Conservation (phyloP, 495 filamentous ascomycete species). For the Penicillium antarcticum region DNA sequence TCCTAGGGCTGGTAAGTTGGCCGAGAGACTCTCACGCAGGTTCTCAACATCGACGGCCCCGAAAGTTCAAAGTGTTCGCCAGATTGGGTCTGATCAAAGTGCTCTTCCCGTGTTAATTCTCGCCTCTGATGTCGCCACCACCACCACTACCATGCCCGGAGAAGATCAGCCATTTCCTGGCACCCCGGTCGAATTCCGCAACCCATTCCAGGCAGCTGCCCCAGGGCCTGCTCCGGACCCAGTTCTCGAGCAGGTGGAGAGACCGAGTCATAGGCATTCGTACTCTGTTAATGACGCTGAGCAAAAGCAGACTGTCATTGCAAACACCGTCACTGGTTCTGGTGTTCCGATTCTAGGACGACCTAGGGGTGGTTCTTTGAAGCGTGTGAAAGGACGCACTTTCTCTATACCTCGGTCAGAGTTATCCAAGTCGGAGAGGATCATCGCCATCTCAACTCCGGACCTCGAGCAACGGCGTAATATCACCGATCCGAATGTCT, state of each 20-base stretch:
- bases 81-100: constrained; percentile 23
- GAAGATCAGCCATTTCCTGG: constrained; percentile 4
- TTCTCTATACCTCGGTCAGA: constrained; percentile 30
- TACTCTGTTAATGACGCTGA: constrained; percentile 25
- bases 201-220: constrained; percentile 28
- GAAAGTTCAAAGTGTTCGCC: constrained; percentile 23
- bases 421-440: constrained; percentile 21
- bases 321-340: constrained; percentile 21
- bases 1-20: constrained; percentile 28
- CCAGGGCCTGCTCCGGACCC: neutral
- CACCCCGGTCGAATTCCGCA: constrained; percentile 30
- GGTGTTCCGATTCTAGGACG: constrained; percentile 16
- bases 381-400: constrained; percentile 34
- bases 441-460: constrained; percentile 13
- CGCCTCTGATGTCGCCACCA: constrained; percentile 32
- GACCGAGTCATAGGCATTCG: constrained; percentile 15
- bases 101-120: constrained; percentile 37
- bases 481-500: constrained; percentile 41
- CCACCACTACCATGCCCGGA: constrained; percentile 4
- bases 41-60: constrained; percentile 27
- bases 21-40: constrained; percentile 34
- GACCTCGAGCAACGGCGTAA: constrained; percentile 33
- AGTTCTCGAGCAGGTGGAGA: constrained; percentile 2
- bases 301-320: constrained; percentile 17
- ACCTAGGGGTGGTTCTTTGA: constrained; percentile 27